phyloP scores from a whole-genome alignment of 306 rosid species.

The Fagus sylvatica region DNA sequence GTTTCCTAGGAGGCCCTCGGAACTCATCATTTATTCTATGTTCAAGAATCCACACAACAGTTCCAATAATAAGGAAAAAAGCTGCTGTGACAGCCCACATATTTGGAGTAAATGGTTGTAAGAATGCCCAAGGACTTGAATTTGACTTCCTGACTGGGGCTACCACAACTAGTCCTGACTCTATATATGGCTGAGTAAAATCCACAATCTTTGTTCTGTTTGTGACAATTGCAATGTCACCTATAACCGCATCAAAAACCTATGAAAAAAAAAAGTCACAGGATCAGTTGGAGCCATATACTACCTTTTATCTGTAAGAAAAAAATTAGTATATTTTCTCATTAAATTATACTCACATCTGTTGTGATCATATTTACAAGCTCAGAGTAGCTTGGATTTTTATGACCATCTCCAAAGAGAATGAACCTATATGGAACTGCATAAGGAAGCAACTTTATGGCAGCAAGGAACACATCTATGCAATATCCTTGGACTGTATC shows the following conservation, averaged over 20 bases:
- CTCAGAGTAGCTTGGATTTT: slow-evolving; percentile 48
- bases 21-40: slow-evolving; percentile 49
- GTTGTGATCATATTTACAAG: slow-evolving; percentile 33
- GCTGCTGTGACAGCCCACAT: slow-evolving; percentile 45
- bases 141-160: slow-evolving; percentile 29
- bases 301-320: background rate
- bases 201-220: slow-evolving; percentile 47
- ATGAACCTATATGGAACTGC: slow-evolving; percentile 42
- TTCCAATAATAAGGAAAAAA: slow-evolving; percentile 43
- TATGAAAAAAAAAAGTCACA: slow-evolving; percentile 13
- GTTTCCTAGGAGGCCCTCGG: slow-evolving; percentile 46
- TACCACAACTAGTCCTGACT: slow-evolving; percentile 57
- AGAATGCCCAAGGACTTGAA: slow-evolving; percentile 47
- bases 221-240: slow-evolving; percentile 50
- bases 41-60: slow-evolving; percentile 53
- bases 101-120: slow-evolving; percentile 41
- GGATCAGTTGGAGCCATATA: background rate
- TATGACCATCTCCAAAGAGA: slow-evolving; percentile 48
- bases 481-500: slow-evolving; percentile 40
- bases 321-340: background rate
- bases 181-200: slow-evolving; percentile 52
- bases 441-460: slow-evolving; percentile 47
- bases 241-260: slow-evolving; percentile 57
- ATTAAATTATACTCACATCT: slow-evolving; percentile 37
- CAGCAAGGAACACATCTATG: slow-evolving; percentile 55